Conservation (phyloP, 148 eudicot genomes). For the Vaccinium darrowii region DNA sequence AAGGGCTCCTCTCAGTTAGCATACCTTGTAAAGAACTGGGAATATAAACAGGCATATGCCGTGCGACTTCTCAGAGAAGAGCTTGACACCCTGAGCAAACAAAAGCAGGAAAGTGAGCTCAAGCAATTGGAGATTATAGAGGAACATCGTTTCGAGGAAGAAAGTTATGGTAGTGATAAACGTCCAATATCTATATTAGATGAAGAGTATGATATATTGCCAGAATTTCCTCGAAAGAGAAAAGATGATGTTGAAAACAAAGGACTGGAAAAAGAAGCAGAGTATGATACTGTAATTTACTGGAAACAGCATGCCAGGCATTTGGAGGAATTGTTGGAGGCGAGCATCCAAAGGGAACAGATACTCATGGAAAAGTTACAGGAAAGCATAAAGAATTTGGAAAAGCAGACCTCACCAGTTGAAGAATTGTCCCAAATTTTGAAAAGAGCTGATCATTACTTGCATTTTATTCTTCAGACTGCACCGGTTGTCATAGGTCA, state of each 20-base stretch:
- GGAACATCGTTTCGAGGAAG: slow-evolving; percentile 72
- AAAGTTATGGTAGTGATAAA: slow-evolving; percentile 47
- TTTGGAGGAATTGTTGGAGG: slow-evolving; percentile 64
- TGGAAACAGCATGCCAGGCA: slow-evolving; percentile 73
- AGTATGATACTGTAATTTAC: slow-evolving; percentile 60
- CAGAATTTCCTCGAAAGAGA: slow-evolving; percentile 52
- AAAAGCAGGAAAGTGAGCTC: slow-evolving; percentile 68
- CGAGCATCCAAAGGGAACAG: slow-evolving; percentile 65
- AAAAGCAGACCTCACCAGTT: slow-evolving; percentile 77
- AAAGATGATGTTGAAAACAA: slow-evolving; percentile 40
- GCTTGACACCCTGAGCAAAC: slow-evolving; percentile 67
- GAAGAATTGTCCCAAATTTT: slow-evolving; percentile 83
- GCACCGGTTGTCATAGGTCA: slow-evolving; percentile 94
- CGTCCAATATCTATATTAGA: slow-evolving; percentile 61
- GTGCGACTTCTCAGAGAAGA: slow-evolving; percentile 78
- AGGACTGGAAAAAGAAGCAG: slow-evolving; percentile 57
- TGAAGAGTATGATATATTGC: slow-evolving; percentile 47
- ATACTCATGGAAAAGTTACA: slow-evolving; percentile 56
- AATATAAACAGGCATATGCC: slow-evolving; percentile 76
- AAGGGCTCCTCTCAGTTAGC: slow-evolving; percentile 75
- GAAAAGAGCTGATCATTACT: slow-evolving; percentile 82
- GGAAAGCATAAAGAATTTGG: slow-evolving; percentile 68
- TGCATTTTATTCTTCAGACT: slow-evolving; percentile 88
- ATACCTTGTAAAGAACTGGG: slow-evolving; percentile 70
- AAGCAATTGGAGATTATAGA: slow-evolving; percentile 76